phyloP scores from a whole-genome alignment of 441 rosid species.

The Metrosideros polymorpha region DNA sequence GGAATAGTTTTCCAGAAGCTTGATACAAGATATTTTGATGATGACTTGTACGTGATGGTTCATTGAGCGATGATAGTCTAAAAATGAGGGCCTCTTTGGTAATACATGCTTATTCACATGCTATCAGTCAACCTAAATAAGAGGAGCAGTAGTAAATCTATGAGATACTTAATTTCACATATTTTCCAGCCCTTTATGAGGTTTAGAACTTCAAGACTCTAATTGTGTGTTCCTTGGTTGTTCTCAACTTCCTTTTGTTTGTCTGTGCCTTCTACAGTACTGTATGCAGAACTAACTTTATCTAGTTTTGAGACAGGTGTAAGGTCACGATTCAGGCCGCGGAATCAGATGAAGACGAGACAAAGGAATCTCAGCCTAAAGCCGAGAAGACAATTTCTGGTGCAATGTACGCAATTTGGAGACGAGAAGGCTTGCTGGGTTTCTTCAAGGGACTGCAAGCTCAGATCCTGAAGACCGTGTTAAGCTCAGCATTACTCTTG shows the following conservation, averaged over 20 bases:
- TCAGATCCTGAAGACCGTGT: conserved; percentile 78
- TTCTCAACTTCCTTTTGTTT: background rate
- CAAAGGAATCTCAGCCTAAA: conserved; percentile 16
- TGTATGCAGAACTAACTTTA: background rate
- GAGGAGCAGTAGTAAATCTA: background rate
- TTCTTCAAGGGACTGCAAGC: conserved; percentile 85
- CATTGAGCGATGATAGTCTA: background rate
- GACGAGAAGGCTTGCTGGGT: conserved; percentile 65
- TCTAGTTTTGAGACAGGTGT: conserved; percentile 36
- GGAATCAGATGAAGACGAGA: conserved; percentile 35
- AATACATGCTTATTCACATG: background rate
- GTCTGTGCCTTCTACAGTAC: background rate
- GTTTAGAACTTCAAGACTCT: background rate
- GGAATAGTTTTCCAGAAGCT: background rate
- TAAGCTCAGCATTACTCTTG: conserved; percentile 74
- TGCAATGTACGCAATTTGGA: conserved; percentile 58
- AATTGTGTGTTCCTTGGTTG: background rate
- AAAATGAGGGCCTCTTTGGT: background rate
- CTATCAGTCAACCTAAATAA: background rate
- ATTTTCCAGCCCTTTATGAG: background rate
- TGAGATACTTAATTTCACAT: background rate
- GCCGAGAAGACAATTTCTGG: conserved; percentile 35
- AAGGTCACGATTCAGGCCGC: conserved; percentile 85
- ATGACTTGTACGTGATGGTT: background rate
- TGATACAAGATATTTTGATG: background rate